phyloP scores from a whole-genome alignment of 495 filamentous ascomycete genomes.

The Xylaria palmicola region DNA sequence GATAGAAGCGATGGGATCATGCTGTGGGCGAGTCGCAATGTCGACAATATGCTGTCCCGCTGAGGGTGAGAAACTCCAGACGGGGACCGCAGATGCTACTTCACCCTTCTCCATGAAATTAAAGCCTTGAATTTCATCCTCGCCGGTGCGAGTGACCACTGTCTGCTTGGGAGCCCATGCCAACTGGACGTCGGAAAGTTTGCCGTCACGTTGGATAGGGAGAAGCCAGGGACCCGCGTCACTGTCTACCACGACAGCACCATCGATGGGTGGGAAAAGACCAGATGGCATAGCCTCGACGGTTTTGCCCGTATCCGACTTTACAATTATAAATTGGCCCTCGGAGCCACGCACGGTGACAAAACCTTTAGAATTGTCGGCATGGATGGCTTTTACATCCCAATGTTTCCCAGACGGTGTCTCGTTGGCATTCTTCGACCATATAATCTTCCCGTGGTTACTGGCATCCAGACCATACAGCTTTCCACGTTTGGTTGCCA shows the following conservation, averaged over 20 bases:
- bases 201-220: slow-evolving; percentile 47
- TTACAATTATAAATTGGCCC: slow-evolving; percentile 57
- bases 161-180: slow-evolving; percentile 44
- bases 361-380: slow-evolving; percentile 51
- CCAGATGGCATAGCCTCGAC: slow-evolving; percentile 42
- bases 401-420: slow-evolving; percentile 55
- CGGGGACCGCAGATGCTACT: slow-evolving; percentile 48
- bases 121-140: slow-evolving; percentile 62
- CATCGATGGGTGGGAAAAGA: slow-evolving; percentile 37
- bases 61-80: slow-evolving; percentile 76
- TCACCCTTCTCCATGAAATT: slow-evolving; percentile 44
- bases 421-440: slow-evolving; percentile 62
- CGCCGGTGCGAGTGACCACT: slow-evolving; percentile 61
- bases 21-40: slow-evolving; percentile 63
- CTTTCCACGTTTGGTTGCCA: slow-evolving; percentile 78
- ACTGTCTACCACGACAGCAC: slow-evolving; percentile 52
- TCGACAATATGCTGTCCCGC: slow-evolving; percentile 63
- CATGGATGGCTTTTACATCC: slow-evolving; percentile 66
- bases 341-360: slow-evolving; percentile 59
- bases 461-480: slow-evolving; percentile 77
- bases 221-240: slow-evolving; percentile 49
- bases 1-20: slow-evolving; percentile 92
- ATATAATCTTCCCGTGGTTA: slow-evolving; percentile 70
- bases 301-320: slow-evolving; percentile 57
- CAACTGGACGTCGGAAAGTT: slow-evolving; percentile 38